A percentile compares a stretch with the other conserved stretches of the same genome.
phyloP scores from a whole-genome alignment of 441 rosid genomes.

The Bruguiera hainesii region DNA sequence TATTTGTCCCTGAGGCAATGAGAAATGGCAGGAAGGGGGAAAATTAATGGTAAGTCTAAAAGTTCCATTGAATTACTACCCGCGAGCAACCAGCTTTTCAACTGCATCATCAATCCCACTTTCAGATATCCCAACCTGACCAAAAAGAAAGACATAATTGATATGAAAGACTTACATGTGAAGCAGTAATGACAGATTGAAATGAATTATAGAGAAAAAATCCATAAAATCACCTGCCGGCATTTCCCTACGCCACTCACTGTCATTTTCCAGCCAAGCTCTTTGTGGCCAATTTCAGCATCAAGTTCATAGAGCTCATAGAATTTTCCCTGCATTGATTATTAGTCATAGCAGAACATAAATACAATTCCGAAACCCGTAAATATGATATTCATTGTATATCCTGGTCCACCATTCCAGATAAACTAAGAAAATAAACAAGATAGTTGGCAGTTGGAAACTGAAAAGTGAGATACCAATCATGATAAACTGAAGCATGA shows the following conservation, averaged over 20 bases:
- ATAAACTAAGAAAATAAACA: neutral
- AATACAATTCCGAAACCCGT: constrained; percentile 5
- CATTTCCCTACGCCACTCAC: constrained; percentile 93
- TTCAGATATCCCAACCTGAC: constrained; percentile 86
- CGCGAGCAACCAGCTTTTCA: constrained; percentile 85
- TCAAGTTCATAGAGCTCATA: constrained; percentile 96
- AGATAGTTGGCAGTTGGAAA: neutral
- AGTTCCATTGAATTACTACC: constrained; percentile 47
- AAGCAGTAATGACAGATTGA: neutral
- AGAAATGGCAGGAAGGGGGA: neutral
- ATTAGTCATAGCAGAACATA: constrained; percentile 7
- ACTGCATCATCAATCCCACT: constrained; percentile 92
- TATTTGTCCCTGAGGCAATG: constrained; percentile 5
- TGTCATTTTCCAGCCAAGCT: constrained; percentile 97
- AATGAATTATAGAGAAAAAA: constrained; percentile 1
- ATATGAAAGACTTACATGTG: neutral
- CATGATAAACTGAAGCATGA: constrained; percentile 8
- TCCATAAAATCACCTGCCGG: constrained; percentile 63
- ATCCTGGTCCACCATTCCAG: neutral
- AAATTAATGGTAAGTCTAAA: neutral
- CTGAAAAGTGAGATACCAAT: neutral
- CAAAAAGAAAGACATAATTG: constrained; percentile 14
- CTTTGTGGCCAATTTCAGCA: constrained; percentile 95
- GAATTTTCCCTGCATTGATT: constrained; percentile 68
- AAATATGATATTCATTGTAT: neutral